Conservation (phyloP, 2,329 filamentous ascomycete genomes). For the Echinosphaeria canescens region DNA sequence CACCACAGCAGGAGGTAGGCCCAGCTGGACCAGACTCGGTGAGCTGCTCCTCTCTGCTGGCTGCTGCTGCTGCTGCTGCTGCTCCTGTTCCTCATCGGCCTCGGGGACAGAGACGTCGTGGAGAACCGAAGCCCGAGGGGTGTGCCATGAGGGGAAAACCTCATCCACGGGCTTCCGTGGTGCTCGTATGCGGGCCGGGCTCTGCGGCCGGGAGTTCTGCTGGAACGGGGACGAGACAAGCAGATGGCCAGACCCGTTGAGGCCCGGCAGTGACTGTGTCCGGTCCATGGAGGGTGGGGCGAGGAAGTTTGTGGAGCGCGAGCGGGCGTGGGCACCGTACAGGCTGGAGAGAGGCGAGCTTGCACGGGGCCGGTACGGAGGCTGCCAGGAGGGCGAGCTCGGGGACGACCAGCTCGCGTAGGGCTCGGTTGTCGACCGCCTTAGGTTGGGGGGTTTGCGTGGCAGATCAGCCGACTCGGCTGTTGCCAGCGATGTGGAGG, state of each 20-base stretch:
- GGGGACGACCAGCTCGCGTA: slow-evolving; percentile 25
- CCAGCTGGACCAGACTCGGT: too few relatives aligned
- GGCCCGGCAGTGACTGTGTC: slow-evolving; percentile 41
- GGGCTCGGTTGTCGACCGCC: slow-evolving; percentile 38
- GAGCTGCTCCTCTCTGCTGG: too few relatives aligned
- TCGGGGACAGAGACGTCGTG: slow-evolving; percentile 35
- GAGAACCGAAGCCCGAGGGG: too few relatives aligned
- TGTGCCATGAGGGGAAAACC: slow-evolving; percentile 32
- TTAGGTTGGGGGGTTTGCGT: slow-evolving; percentile 28
- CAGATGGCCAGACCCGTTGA: slow-evolving; percentile 35
- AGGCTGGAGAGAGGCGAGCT: slow-evolving; percentile 33
- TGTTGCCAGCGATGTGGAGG: slow-evolving; percentile 16
- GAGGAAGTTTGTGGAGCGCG: slow-evolving; percentile 31
- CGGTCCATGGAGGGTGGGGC: slow-evolving; percentile 35
- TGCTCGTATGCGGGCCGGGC: slow-evolving; percentile 26
- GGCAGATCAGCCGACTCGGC: too few relatives aligned
- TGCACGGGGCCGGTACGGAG: slow-evolving; percentile 39
- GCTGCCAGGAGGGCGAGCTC: slow-evolving; percentile 24
- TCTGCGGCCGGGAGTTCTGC: slow-evolving; percentile 29
- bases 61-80: too few relatives aligned
- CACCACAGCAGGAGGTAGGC: too few relatives aligned
- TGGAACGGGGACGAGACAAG: slow-evolving; percentile 29
- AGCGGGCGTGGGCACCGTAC: slow-evolving; percentile 27
- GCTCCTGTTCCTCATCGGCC: slow-evolving; percentile 11
- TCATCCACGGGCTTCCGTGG: slow-evolving; percentile 37